Evolutionary conservation across 805 yeast species (phyloP), one percentile per base, ranked within the genome.

Genomic region (Sungouiozyma ichnusensis): DNA sequence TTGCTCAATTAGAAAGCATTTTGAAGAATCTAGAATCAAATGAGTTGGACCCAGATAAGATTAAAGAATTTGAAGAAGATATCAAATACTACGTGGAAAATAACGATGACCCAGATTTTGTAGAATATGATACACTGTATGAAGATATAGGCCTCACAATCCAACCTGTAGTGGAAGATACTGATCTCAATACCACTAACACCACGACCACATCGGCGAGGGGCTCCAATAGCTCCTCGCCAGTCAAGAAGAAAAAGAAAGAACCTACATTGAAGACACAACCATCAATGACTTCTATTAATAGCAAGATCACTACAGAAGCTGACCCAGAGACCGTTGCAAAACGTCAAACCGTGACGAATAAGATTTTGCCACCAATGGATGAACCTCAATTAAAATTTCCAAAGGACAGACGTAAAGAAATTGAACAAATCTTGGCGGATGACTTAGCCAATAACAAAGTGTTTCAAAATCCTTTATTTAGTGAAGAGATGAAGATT

Each of bases 51-150:
- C 81, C 87, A 2, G 94, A 83, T 16, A 74, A 76, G 40, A 77
- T 90, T 8, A 80, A 80, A 52, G 80, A 72, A 17, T 76, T 86
- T 44, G 79, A 81, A 57, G 97, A 90, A 41, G 97, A 90, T 60
- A 83, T 90, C 59, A 84, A 76, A 51, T 90, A 92, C 65, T 88
- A 85, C 61, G 92, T 92, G 24, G 97, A 92, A 52, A 83, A 86
- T 48, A 90, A 90, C 57, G 92, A 83, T 62, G 96, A 87, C 43
- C 88, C 79, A 3, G 95, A 88, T 54, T 90, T 87, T 60, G 81
- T 88, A 29, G 97, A 87, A 56, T 95, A 90, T 62, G 96, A 88
- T 52, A 87, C 85, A 13, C 76, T 90, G 46, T 92, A 90, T 63
- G 97, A 92, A 51, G 85, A 79, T 45, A 72, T 92, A 52, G 87